Evolutionary conservation across 257 asterid species (phyloP).

Genomic region (Voacanga thouarsii): DNA sequence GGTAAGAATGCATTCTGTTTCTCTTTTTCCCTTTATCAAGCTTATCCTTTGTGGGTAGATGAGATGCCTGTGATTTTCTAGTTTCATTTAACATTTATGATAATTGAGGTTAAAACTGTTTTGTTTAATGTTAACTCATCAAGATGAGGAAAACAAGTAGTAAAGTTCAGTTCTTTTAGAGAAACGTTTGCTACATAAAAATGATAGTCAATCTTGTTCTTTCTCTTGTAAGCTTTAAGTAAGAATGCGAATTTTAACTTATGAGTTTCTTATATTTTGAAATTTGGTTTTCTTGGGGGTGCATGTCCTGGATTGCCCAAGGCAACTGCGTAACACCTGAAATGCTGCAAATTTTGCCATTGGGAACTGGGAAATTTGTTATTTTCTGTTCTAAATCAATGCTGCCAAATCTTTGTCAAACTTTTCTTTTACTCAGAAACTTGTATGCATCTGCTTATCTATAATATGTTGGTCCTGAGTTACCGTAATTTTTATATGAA

Average conservation of each 20-base stretch:
- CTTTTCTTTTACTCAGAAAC: not conserved
- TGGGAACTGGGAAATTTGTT: not conserved
- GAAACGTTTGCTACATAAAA: not conserved
- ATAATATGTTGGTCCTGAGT: not conserved
- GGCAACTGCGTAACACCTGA: not conserved
- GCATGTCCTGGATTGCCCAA: not conserved
- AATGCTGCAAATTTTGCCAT: not conserved
- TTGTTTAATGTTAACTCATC: not conserved
- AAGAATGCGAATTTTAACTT: not conserved
- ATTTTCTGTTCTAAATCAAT: not conserved
- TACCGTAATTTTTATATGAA: not conserved
- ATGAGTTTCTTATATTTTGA: not conserved
- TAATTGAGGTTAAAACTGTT: not conserved
- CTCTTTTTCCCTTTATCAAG: not conserved
- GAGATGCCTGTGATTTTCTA: not conserved
- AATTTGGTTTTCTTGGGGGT: not conserved
- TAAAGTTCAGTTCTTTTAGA: not conserved
- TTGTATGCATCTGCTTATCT: not conserved
- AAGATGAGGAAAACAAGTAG: not conserved
- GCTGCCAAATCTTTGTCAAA: not conserved
- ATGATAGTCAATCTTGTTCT: not conserved
- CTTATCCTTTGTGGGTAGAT: not conserved
- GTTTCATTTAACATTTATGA: not conserved
- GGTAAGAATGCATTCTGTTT: conserved; percentile 43
- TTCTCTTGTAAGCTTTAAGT: not conserved